Evolutionary conservation across 1,139 yeast species (phyloP).

Genomic region (Kazachstania sp.): DNA sequence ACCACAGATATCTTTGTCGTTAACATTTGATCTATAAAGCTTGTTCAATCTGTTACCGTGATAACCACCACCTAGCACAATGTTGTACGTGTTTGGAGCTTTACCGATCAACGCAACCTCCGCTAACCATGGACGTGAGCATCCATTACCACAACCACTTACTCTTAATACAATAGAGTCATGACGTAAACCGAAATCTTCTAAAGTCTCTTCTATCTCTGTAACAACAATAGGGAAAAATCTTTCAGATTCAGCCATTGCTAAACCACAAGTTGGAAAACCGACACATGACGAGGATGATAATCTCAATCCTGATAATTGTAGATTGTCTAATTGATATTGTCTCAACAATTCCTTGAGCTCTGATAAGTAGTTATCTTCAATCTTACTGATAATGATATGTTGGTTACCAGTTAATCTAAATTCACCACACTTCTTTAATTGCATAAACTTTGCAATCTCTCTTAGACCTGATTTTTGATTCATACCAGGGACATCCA

Average conservation of each 20-base stretch:
- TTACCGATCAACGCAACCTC: slow-evolving; percentile 93
- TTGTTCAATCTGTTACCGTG: slow-evolving; percentile 89
- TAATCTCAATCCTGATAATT: slow-evolving; percentile 73
- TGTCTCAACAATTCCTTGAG: slow-evolving; percentile 58
- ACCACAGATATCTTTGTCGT: slow-evolving; percentile 77
- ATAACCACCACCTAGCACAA: slow-evolving; percentile 94
- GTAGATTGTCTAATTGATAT: slow-evolving; percentile 76
- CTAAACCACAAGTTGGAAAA: slow-evolving; percentile 96
- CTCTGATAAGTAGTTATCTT: slow-evolving; percentile 54
- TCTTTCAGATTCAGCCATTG: slow-evolving; percentile 97
- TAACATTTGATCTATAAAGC: slow-evolving; percentile 77
- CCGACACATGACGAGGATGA: slow-evolving; percentile 97
- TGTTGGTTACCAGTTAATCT: slow-evolving; percentile 95
- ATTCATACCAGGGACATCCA: slow-evolving; percentile 81
- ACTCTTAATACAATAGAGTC: slow-evolving; percentile 93
- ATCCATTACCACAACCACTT: slow-evolving; percentile 99
- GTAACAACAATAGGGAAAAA: slow-evolving; percentile 75
- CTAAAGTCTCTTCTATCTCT: slow-evolving; percentile 74
- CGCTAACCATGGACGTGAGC: slow-evolving; percentile 97
- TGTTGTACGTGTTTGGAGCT: slow-evolving; percentile 85
- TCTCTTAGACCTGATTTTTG: slow-evolving; percentile 80
- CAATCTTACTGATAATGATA: slow-evolving; percentile 62
- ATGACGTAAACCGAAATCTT: slow-evolving; percentile 87
- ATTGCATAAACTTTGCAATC: slow-evolving; percentile 59
- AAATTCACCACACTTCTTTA: slow-evolving; percentile 61